Evolutionary conservation across 73 alveolate species (phyloP).

Genomic region (Paramecium sexaurelia): DNA sequence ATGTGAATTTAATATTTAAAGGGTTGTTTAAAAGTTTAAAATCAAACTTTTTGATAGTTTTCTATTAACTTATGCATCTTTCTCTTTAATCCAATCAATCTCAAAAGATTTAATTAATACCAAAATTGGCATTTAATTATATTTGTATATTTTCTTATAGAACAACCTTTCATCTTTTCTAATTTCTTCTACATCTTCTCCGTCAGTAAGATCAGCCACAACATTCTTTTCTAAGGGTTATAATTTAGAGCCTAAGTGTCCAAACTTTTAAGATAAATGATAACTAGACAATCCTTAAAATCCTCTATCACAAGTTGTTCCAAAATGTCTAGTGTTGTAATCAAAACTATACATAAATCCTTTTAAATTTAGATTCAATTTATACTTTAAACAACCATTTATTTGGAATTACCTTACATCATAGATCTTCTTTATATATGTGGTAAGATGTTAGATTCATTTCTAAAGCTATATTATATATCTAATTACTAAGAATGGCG

Average conservation of each 20-base stretch:
- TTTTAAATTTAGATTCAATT: neutral
- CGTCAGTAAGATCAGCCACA: constrained; percentile 11
- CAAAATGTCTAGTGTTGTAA: constrained; percentile 8
- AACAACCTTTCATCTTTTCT: constrained; percentile 3
- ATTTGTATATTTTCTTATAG: constrained; percentile 23
- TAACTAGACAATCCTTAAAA: neutral
- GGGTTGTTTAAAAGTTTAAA: neutral
- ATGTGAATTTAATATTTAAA: neutral
- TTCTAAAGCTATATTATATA: neutral
- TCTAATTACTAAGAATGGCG: neutral
- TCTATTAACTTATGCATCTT: neutral
- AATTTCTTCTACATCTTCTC: constrained; percentile 12
- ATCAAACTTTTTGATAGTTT: neutral
- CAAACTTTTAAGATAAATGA: constrained; percentile 34
- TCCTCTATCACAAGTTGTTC: constrained; percentile 44
- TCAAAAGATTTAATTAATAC: neutral
- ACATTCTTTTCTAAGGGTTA: neutral
- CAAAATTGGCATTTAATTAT: neutral
- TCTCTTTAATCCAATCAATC: neutral
- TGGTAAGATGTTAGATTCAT: neutral
- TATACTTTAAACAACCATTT: constrained; percentile 33
- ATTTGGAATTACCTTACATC: constrained; percentile 5
- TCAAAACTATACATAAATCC: constrained; percentile 35
- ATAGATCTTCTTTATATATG: neutral
- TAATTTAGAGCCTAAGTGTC: neutral